phyloP scores from a whole-genome alignment of 75 land plant genomes.

The Isoetes taiwanensis region DNA sequence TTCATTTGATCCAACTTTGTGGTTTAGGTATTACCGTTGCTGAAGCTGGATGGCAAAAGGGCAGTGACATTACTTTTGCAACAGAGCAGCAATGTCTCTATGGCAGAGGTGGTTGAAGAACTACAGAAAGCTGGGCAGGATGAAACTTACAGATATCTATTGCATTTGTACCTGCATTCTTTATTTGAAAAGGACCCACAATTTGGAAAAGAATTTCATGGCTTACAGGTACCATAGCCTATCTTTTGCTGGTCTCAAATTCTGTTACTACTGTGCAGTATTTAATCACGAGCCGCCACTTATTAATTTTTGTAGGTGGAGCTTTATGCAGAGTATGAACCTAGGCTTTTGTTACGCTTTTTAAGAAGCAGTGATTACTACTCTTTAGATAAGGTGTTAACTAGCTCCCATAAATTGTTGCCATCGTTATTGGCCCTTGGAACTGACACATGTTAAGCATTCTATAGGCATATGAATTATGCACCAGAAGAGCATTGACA shows the following conservation, averaged over 20 bases:
- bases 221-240: constrained; percentile 51
- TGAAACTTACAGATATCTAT: constrained; percentile 39
- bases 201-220: constrained; percentile 79
- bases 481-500: constrained; percentile 52
- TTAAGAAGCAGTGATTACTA: constrained; percentile 92
- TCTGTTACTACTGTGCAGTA: background rate
- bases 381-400: constrained; percentile 73
- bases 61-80: constrained; percentile 62
- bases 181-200: constrained; percentile 62
- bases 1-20: too few relatives aligned
- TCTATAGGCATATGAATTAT: constrained; percentile 92
- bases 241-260: background rate
- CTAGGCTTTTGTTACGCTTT: constrained; percentile 64
- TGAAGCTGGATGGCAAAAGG: constrained; percentile 71
- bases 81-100: constrained; percentile 43
- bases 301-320: constrained; percentile 48
- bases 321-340: constrained; percentile 95
- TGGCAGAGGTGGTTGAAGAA: constrained; percentile 68
- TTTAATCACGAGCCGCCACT: background rate
- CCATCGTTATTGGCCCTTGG: background rate
- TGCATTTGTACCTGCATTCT: constrained; percentile 78
- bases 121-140: constrained; percentile 34
- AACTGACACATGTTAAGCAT: background rate
- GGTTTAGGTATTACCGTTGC: constrained; percentile 63
- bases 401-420: background rate